Percentiles rank a stretch among this genome's conserved stretches.
Conservation (phyloP, 129 eudicot genomes). For the Flaveria ramosissima region DNA sequence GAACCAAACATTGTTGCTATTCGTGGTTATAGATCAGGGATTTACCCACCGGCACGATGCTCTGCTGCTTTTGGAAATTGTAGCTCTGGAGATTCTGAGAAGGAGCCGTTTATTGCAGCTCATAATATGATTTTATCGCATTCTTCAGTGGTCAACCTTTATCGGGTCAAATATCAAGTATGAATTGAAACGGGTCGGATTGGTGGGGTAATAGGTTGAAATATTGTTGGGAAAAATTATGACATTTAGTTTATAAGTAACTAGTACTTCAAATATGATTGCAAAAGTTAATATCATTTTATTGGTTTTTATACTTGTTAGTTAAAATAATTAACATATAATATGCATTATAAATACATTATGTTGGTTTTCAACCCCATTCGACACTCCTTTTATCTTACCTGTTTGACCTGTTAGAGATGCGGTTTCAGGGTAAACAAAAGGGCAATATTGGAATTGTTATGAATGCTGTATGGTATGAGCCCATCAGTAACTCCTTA, state of each 20-base stretch:
- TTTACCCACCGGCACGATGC: conserved; percentile 70
- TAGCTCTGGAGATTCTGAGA: conserved; percentile 62
- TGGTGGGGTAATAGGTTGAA: background rate
- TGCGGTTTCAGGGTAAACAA: conserved; percentile 43
- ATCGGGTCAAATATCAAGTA: conserved; percentile 69
- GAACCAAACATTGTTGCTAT: conserved; percentile 68
- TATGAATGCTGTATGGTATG: conserved; percentile 60
- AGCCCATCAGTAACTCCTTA: conserved; percentile 64
- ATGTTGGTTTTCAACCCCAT: no score
- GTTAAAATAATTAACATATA: no score
- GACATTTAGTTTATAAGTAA: background rate
- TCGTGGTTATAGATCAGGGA: conserved; percentile 61
- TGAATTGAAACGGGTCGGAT: background rate
- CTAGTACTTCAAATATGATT: background rate
- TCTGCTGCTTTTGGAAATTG: conserved; percentile 63
- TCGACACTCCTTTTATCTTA: no score
- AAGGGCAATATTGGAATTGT: conserved; percentile 62
- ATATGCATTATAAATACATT: no score
- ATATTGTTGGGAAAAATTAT: background rate
- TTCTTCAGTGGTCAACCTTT: conserved; percentile 54
- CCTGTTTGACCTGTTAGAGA: no score
- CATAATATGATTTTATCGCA: conserved; percentile 72
- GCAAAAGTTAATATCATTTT: background rate
- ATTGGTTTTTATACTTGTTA: no score
- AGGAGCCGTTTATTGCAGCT: conserved; percentile 67